Base-by-base conservation (phyloP, 2,329 filamentous ascomycete species). In the Triangularia setosa region DNA sequence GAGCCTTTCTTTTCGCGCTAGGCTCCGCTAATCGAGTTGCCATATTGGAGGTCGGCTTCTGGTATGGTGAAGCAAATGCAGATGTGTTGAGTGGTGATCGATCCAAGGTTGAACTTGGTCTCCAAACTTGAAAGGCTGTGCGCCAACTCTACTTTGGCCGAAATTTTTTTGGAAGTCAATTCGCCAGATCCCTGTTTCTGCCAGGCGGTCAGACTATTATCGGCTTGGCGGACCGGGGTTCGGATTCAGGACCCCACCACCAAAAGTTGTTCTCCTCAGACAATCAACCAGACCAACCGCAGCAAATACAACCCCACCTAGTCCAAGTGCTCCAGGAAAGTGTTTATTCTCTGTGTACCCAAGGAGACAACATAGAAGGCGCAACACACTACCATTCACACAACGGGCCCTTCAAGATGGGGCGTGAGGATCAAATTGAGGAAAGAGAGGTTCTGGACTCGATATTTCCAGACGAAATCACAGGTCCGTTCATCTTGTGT, bases 381-480 rank as follows among this genome's bases (percentile, higher is more conserved):
- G 2, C 48, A 24, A 16, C 14, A 18, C 18, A 25, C 23, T n/a
- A 27, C 52, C 4, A 40, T 4, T 16, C 14, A 40, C 4, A 40
- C n/a, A 40, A n/a, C 35, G 4, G 4, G 7, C 14, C 3, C 35
- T 40, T 56, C 23, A 80, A 67, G 7, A 89, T 90, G 87, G 87
- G 87, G 58, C 84, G 80, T 75, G 94, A 98, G 83, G 95, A 99
- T 66, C 95, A 99, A 78, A 80, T 89, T 69, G 95, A 99, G 80
- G 95, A 99, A 84, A 89, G 93, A 67, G 95, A 99, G 78, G 94
- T 99, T 72, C 92, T 99, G 75, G 92, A 96, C 75, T 97, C 94
- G 66, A 99, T 99, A 74, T 99, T 98, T 72, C 93, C 95, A 1
- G 94, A 99, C 66, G 95, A 99, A 80, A 97, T 99, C 71, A 94